Percentiles rank a stretch among this genome's conserved stretches.
phyloP scores from a whole-genome alignment of 2,329 filamentous ascomycete genomes.

The Penicillium sp. region DNA sequence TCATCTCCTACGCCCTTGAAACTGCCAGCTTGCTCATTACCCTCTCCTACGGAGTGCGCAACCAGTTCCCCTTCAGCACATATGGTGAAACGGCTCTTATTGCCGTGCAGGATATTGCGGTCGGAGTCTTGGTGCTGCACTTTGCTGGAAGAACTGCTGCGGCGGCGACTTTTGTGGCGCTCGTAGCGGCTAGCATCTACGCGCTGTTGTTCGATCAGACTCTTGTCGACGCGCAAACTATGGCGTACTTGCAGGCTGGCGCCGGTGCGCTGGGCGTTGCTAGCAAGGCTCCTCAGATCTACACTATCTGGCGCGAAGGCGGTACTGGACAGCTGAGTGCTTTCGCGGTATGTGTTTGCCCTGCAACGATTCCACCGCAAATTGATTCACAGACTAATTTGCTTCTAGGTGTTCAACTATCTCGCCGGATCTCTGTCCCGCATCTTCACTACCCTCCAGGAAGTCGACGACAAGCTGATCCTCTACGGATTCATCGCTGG shows the following conservation, averaged over 20 bases:
- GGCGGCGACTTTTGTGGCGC: constrained; percentile 77
- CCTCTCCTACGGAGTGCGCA: constrained; percentile 88
- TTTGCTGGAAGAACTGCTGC: constrained; percentile 70
- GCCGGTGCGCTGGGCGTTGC: constrained; percentile 81
- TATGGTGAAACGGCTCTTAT: constrained; percentile 95
- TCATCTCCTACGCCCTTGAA: constrained; percentile 91
- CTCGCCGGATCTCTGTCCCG: constrained; percentile 87
- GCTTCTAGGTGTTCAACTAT: constrained; percentile 88
- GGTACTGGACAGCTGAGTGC: constrained; percentile 94
- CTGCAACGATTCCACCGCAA: not conserved
- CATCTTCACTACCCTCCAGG: constrained; percentile 96
- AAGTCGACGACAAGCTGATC: constrained; percentile 95
- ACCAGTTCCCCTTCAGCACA: constrained; percentile 92
- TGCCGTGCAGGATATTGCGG: constrained; percentile 86
- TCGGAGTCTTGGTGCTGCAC: constrained; percentile 81
- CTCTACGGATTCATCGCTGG: constrained; percentile 92
- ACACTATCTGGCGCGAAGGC: constrained; percentile 79
- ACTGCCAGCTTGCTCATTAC: constrained; percentile 84
- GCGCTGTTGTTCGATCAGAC: constrained; percentile 67
- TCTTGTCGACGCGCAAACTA: constrained; percentile 64
- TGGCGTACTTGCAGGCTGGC: constrained; percentile 79
- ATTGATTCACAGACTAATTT: constrained; percentile 2
- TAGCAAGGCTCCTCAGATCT: constrained; percentile 92
- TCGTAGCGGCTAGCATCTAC: constrained; percentile 68
- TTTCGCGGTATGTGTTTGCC: constrained; percentile 72